Percentiles rank a stretch among this genome's conserved stretches.
phyloP scores from a whole-genome alignment of 148 eudicot genomes.

The Rhododendron griersonianum region DNA sequence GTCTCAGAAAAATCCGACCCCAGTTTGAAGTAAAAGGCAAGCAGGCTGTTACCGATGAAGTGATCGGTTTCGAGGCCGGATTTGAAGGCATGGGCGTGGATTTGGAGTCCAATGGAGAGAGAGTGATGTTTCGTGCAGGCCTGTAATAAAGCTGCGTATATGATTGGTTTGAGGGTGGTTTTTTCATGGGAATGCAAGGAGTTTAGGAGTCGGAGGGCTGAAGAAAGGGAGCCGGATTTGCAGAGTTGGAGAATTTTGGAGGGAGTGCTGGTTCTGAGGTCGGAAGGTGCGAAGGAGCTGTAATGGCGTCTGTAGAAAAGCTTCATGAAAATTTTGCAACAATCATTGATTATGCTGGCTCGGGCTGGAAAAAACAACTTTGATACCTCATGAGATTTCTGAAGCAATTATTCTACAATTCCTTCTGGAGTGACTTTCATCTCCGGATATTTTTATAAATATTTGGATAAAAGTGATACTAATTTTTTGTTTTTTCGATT shows the following conservation, averaged over 20 bases:
- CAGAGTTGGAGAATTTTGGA: constrained; percentile 45
- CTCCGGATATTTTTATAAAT: no score
- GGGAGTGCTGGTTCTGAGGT: constrained; percentile 9
- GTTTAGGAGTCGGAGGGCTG: constrained; percentile 47
- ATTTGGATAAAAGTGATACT: no score
- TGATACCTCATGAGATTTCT: no score
- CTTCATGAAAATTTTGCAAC: constrained; percentile 20
- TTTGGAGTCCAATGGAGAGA: constrained; percentile 50
- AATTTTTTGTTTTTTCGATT: no score
- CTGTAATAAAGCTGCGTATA: constrained; percentile 63
- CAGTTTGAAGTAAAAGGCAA: constrained; percentile 65
- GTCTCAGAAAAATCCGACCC: constrained; percentile 35
- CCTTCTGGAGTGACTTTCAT: no score
- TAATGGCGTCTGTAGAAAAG: constrained; percentile 15
- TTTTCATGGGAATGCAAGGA: constrained; percentile 15
- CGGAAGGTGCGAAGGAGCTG: constrained; percentile 11
- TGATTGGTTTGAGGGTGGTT: constrained; percentile 39
- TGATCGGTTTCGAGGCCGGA: constrained; percentile 48
- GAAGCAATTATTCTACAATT: no score
- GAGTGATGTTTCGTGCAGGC: constrained; percentile 44
- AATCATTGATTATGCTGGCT: no score
- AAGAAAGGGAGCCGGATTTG: constrained; percentile 38
- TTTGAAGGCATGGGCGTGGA: constrained; percentile 59
- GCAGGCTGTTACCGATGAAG: constrained; percentile 71
- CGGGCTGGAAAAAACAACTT: no score